These are phyloP conservation scores for Calonectria ilicicola DNA, from an alignment of 2,329 filamentous ascomycete species.

Conservation along the genomic window DNA sequence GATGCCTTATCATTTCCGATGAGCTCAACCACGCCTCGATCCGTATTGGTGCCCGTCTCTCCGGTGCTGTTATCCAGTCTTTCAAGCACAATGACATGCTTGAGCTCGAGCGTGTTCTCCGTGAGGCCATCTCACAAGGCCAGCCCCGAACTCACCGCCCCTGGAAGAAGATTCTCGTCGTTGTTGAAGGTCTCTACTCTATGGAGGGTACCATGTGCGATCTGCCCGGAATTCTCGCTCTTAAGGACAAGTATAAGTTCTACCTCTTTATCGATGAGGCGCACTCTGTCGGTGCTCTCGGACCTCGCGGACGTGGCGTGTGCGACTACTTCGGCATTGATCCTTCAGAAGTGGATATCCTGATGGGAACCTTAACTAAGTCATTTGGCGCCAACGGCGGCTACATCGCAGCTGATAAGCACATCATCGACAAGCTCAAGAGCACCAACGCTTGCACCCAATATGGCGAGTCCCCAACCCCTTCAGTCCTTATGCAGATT, in stretches of 20 bases:
- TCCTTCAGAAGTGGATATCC: slow-evolving; percentile 87
- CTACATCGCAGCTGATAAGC: slow-evolving; percentile 90
- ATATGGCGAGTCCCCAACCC: slow-evolving; percentile 88
- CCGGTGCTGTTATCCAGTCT: slow-evolving; percentile 92
- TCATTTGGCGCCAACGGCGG: slow-evolving; percentile 98
- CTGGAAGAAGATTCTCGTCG: slow-evolving; percentile 99
- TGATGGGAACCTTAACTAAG: slow-evolving; percentile 99
- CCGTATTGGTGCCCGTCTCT: slow-evolving; percentile 92
- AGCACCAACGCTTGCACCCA: slow-evolving; percentile 87
- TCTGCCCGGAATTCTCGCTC: slow-evolving; percentile 85
- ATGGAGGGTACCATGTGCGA: slow-evolving; percentile 99
- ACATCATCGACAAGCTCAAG: slow-evolving; percentile 91
- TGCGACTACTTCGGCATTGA: slow-evolving; percentile 98
- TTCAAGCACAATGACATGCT: slow-evolving; percentile 98
- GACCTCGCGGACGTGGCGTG: slow-evolving; percentile 88
- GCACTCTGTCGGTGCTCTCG: slow-evolving; percentile 93
- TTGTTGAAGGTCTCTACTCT: slow-evolving; percentile 96
- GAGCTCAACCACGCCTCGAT: slow-evolving; percentile 99
- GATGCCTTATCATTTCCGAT: slow-evolving; percentile 94
- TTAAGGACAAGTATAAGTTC: slow-evolving; percentile 98
- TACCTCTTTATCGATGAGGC: slow-evolving; percentile 96
- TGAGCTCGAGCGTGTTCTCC: slow-evolving; percentile 85
- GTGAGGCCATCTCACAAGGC: slow-evolving; percentile 94
- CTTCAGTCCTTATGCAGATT: slow-evolving; percentile 92
- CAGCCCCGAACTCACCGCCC: slow-evolving; percentile 98